Evolutionary conservation across 192 early-diverging fungal species (phyloP).

Genomic region (Umbelopsis isabellina): DNA sequence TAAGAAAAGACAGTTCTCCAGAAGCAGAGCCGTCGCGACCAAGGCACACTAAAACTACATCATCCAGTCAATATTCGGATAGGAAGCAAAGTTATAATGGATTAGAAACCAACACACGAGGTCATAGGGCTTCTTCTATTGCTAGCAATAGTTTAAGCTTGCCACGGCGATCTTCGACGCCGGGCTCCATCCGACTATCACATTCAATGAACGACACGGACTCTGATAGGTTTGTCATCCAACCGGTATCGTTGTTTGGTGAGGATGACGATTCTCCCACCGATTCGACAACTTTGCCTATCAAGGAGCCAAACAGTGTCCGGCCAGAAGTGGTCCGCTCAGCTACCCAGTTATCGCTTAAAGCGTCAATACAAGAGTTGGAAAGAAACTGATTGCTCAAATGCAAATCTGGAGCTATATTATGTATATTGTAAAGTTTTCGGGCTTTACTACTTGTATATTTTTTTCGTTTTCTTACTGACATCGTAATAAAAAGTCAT

Average conservation of each 20-base stretch:
- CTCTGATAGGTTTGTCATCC: conserved; percentile 3
- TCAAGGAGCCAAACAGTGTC: conserved; percentile 37
- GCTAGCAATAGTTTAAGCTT: background rate
- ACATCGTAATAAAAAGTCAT: no score
- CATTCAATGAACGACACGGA: conserved; percentile 5
- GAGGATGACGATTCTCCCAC: background rate
- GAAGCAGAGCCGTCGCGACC: background rate
- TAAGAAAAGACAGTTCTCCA: background rate
- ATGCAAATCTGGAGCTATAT: no score
- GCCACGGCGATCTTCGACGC: conserved; percentile 7
- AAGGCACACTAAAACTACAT: background rate
- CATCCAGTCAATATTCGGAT: background rate
- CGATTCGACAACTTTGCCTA: conserved; percentile 9
- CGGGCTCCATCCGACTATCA: conserved; percentile 1
- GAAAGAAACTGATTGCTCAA: background rate
- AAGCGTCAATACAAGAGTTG: conserved; percentile 30
- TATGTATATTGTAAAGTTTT: no score
- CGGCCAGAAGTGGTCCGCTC: conserved; percentile 38
- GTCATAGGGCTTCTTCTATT: conserved; percentile 3
- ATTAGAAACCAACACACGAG: background rate
- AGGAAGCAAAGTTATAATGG: background rate
- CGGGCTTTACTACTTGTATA: no score
- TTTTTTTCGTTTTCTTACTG: no score
- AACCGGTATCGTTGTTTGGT: background rate
- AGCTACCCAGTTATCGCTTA: conserved; percentile 36